Percentiles rank a stretch among this genome's conserved stretches.
Conservation (phyloP, 2,329 filamentous ascomycete genomes). For the Aaosphaeria pasadenensis region DNA sequence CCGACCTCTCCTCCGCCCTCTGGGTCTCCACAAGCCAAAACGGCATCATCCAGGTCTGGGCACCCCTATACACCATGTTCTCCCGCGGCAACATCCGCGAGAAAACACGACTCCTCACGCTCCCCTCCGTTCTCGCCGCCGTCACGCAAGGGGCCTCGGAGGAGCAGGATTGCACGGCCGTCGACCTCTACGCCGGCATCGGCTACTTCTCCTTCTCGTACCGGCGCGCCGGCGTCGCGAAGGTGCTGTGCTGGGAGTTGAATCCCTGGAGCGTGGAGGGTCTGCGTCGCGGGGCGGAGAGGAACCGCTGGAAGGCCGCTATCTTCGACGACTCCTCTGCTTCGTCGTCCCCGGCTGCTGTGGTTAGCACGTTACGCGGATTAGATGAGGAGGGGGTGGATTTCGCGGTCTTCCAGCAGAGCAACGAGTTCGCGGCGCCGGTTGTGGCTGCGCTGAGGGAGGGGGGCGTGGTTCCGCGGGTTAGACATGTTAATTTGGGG, state of each 20-base stretch:
- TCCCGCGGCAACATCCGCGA: conserved; percentile 86
- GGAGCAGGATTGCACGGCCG: conserved; percentile 27
- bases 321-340: conserved; percentile 7
- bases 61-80: conserved; percentile 91
- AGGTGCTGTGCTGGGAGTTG: conserved; percentile 83
- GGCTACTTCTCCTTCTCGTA: conserved; percentile 93
- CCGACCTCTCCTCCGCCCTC: conserved; percentile 65
- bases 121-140: conserved; percentile 29
- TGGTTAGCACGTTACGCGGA: background rate
- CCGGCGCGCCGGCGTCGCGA: conserved; percentile 62
- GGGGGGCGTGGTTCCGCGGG: background rate
- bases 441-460: background rate
- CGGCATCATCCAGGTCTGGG: conserved; percentile 80
- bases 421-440: conserved; percentile 34
- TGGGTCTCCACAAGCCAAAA: conserved; percentile 77
- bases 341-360: background rate
- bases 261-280: conserved; percentile 58
- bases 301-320: conserved; percentile 38
- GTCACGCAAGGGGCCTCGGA: background rate
- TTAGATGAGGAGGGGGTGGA: background rate
- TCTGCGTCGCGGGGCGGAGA: conserved; percentile 37
- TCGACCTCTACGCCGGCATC: conserved; percentile 90
- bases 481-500: conserved; percentile 60
- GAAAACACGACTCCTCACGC: conserved; percentile 69
- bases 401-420: conserved; percentile 41